Base-by-base conservation (phyloP, 2,329 filamentous ascomycete genomes). In the Botrytis fabae region DNA sequence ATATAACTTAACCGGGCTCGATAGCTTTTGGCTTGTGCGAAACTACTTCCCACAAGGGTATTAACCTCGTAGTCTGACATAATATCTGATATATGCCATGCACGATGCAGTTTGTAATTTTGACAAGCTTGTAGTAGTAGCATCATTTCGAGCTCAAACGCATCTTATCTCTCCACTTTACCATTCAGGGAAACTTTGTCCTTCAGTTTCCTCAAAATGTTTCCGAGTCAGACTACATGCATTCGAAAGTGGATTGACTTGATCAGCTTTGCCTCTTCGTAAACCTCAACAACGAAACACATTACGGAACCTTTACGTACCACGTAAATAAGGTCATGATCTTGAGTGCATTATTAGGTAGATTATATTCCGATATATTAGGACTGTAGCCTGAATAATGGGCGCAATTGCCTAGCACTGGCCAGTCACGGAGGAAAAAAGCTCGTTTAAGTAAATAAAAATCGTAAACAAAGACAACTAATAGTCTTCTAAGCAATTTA, bases 41-140 rank as follows among this genome's bases (percentile, higher is more conserved):
- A 2, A 14, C 20, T 25, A 32, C 16, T 46, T 25, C 59, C 62
- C 1, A 44, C 22, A 64, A 14, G 1, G 40, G 42, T 32, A 12
- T 64, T n/a, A 20, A 28, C 8, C 62, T 64, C 62, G 62, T 10
- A 64, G n/a, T 64, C 62, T 64, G 62, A 64, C 18, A 46, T 22
- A 1, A 32, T n/a, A 28, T 20, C n/a, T 22, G 14, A 4, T 4
- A 44, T 20, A 64, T 44, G 18, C 4, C 40, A 64, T n/a, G 12
- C 32, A 18, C 40, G 40, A 64, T 46, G 61, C 9, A 28, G 44
- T 63, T 63, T 32, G 25, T 46, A 4, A 46, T 12, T 20, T 4
- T 10, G 18, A 46, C n/a, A 51, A 54, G 25, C 48, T 16, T n/a
- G 48, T 16, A 16, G 12, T n/a, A 16, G 12, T n/a, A 54, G 7